Conservation (phyloP, 2,329 filamentous ascomycete species). For the Colletotrichum neosansevieriae region DNA sequence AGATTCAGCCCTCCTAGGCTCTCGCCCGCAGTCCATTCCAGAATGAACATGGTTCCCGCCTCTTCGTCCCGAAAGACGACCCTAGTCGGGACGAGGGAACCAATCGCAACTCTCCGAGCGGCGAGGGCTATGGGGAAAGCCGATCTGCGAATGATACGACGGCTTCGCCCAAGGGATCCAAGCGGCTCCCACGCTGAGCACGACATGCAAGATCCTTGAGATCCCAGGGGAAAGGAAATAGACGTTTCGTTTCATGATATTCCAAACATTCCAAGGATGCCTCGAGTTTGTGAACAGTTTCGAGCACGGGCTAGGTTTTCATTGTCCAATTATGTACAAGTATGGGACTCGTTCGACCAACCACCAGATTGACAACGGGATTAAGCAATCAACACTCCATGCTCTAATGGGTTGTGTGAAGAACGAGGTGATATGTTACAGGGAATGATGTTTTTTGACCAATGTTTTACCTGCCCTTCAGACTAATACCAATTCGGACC, state of each 20-base stretch:
- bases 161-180: slow-evolving; percentile 31
- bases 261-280: slow-evolving; percentile 20
- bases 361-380: slow-evolving; percentile 1
- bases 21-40: not conserved
- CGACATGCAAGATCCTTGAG: slow-evolving; percentile 16
- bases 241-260: slow-evolving; percentile 36
- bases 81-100: slow-evolving; percentile 28
- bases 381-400: not conserved
- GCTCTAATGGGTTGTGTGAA: slow-evolving; percentile 13
- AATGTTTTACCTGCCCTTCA: slow-evolving; percentile 29
- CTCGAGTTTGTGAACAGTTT: slow-evolving; percentile 5
- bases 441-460: slow-evolving; percentile 11
- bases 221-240: not conserved
- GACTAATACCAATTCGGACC: slow-evolving; percentile 14
- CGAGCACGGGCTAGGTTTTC: slow-evolving; percentile 3
- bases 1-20: not conserved
- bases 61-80: slow-evolving; percentile 17
- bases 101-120: slow-evolving; percentile 33
- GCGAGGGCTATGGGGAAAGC: not conserved
- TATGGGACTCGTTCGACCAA: slow-evolving; percentile 14
- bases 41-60: slow-evolving; percentile 27
- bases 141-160: slow-evolving; percentile 21
- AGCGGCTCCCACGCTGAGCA: not conserved
- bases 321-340: slow-evolving; percentile 14
- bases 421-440: slow-evolving; percentile 28